Base-by-base conservation (phyloP, 1,284 basidiomycete species). In the Dichomitus squalens region DNA sequence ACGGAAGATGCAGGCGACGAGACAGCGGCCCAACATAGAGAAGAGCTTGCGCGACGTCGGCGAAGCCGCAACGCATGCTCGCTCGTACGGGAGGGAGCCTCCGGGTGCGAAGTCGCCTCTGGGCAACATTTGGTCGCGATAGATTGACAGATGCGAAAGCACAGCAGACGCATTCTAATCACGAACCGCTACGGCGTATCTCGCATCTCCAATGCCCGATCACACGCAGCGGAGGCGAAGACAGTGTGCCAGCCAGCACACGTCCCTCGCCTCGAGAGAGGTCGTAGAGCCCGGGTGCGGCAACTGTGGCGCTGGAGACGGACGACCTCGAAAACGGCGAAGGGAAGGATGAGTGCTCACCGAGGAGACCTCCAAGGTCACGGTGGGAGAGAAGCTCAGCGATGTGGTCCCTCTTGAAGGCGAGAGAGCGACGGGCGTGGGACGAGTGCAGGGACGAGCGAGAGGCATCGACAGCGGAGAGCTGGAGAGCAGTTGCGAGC, bases 341-440 rank as follows among this genome's bases (percentile, higher is more conserved):
- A 47, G 29, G 31, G n/a, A 31, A 0, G 14, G 23, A 8, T 20
- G 46, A 46, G 35, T 20, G 59, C 62, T 61, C 52, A 64, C 62
- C 41, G 20, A 64, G 40, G 11, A 41, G 2, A 23, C 52, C 57
- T 21, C 55, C 55, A n/a, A 64, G 59, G 20, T 46, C 62, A 38
- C 62, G 57, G 14, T 49, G 20, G 29, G 53, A 18, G 16, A 58
- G 54, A 12, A 58, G 49, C 38, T 53, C 52, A 1, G 48, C 27
- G 43, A 59, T 48, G 7, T 35, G 16, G 8, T 57, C 57, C 16
- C 57, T 55, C 55, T 49, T 59, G 49, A 27, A 38, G 16, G 49
- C 34, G 18, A 67, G 52, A 27, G 66, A 68, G 36, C 63, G 63
- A 49, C 66, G 66, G 29, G 66, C 66, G 57, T 68, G 66, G 33